Evolutionary conservation across 2,329 filamentous ascomycete genomes (phyloP).

Genomic region (Truncatella angustata): DNA sequence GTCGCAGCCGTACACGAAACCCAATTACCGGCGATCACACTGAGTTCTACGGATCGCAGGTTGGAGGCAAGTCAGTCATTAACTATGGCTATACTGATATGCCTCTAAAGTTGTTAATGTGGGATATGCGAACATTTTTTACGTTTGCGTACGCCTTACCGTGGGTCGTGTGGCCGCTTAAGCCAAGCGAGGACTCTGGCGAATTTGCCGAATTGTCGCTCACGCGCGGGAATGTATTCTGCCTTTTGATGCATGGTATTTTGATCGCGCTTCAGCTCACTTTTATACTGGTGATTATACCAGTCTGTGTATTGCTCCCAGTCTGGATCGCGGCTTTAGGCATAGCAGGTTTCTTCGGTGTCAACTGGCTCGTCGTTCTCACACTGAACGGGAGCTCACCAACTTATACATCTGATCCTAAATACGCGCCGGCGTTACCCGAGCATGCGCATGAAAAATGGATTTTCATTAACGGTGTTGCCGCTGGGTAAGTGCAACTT

Average conservation of each 20-base stretch:
- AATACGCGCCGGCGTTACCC: slow-evolving; percentile 46
- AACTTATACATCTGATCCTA: slow-evolving; percentile 50
- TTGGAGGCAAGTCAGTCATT: slow-evolving; percentile 55
- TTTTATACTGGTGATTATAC: slow-evolving; percentile 57
- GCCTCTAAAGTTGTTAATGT: slow-evolving; percentile 48
- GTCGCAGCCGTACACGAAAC: slow-evolving; percentile 4
- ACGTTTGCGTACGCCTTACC: slow-evolving; percentile 55
- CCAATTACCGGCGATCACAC: slow-evolving; percentile 29
- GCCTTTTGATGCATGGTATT: slow-evolving; percentile 55
- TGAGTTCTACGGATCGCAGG: slow-evolving; percentile 57
- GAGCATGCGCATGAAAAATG: slow-evolving; percentile 66
- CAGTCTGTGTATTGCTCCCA: slow-evolving; percentile 46
- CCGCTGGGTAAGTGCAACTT: slow-evolving; percentile 50
- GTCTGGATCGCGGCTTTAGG: slow-evolving; percentile 44
- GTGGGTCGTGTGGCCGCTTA: slow-evolving; percentile 58
- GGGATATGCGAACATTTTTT: slow-evolving; percentile 56
- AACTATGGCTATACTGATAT: slow-evolving; percentile 61
- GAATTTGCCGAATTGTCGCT: slow-evolving; percentile 64
- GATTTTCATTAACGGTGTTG: slow-evolving; percentile 79
- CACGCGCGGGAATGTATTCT: slow-evolving; percentile 54
- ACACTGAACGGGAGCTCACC: slow-evolving; percentile 51
- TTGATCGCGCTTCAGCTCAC: slow-evolving; percentile 57
- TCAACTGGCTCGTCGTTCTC: slow-evolving; percentile 52
- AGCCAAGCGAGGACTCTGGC: slow-evolving; percentile 45
- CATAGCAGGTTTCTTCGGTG: slow-evolving; percentile 41